Conservation (phyloP, 129 eudicot species). For the Ambrosia artemisiifolia region DNA sequence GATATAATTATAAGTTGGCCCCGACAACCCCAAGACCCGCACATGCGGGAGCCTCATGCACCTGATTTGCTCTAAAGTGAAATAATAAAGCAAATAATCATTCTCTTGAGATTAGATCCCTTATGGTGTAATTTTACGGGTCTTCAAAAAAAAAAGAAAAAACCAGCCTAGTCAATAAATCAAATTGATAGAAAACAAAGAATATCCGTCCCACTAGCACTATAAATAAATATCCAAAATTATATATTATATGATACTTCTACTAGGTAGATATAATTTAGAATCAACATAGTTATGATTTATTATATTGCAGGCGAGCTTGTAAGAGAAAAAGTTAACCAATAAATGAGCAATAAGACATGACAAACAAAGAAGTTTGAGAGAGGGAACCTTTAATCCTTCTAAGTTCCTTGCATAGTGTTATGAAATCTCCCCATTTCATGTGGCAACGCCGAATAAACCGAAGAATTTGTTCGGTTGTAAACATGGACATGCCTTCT, state of each 20-base stretch:
- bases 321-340: constrained; percentile 1
- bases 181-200: background rate
- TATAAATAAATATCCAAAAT: background rate
- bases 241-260: background rate
- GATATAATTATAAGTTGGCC: no score
- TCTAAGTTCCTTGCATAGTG: constrained; percentile 97
- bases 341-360: background rate
- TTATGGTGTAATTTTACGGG: background rate
- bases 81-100: background rate
- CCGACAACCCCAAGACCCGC: no score
- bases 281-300: background rate
- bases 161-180: background rate
- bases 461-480: constrained; percentile 97
- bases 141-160: background rate
- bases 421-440: constrained; percentile 99
- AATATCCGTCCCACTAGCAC: background rate
- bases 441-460: constrained; percentile 97
- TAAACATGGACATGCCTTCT: constrained; percentile 99
- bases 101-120: background rate
- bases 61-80: background rate
- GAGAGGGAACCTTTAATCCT: constrained; percentile 82
- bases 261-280: background rate
- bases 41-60: no score
- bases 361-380: constrained; percentile 3
- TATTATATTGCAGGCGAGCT: background rate